Evolutionary conservation across 1,284 basidiomycete genomes (phyloP).

Genomic region (Dichomitus squalens): DNA sequence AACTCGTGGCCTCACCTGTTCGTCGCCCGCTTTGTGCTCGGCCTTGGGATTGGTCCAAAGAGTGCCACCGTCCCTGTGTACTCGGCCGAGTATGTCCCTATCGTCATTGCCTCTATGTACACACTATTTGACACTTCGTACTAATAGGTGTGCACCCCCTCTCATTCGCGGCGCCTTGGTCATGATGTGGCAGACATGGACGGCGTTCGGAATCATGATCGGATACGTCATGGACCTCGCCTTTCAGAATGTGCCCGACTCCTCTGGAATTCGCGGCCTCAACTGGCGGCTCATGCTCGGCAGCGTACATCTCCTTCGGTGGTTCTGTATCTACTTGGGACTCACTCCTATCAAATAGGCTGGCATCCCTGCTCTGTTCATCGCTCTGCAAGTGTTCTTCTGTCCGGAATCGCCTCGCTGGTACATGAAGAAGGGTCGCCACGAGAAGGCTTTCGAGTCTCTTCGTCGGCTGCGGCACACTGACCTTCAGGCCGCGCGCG

Average conservation of each 20-base stretch:
- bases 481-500: conserved; percentile 74
- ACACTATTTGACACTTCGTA: not conserved
- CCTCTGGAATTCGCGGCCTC: conserved; percentile 49
- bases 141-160: conserved; percentile 55
- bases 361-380: conserved; percentile 61
- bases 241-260: conserved; percentile 56
- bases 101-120: not conserved
- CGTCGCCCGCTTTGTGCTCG: conserved; percentile 67
- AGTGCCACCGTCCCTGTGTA: conserved; percentile 65
- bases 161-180: conserved; percentile 76
- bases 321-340: not conserved
- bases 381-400: conserved; percentile 56
- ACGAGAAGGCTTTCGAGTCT: conserved; percentile 65
- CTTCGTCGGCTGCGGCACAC: conserved; percentile 66
- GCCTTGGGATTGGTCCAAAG: conserved; percentile 74
- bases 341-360: conserved; percentile 40
- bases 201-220: conserved; percentile 74
- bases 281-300: conserved; percentile 72
- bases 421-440: conserved; percentile 71
- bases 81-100: conserved; percentile 51
- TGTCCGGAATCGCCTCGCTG: conserved; percentile 72
- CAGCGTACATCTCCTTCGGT: conserved; percentile 38
- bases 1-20: conserved; percentile 76
- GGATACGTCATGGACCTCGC: conserved; percentile 58
- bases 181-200: conserved; percentile 81